A percentile compares a stretch with the other conserved stretches of the same genome.
Evolutionary conservation across 176 grass and related monocot genomes (phyloP).

Genomic region (Puya raimondii): DNA sequence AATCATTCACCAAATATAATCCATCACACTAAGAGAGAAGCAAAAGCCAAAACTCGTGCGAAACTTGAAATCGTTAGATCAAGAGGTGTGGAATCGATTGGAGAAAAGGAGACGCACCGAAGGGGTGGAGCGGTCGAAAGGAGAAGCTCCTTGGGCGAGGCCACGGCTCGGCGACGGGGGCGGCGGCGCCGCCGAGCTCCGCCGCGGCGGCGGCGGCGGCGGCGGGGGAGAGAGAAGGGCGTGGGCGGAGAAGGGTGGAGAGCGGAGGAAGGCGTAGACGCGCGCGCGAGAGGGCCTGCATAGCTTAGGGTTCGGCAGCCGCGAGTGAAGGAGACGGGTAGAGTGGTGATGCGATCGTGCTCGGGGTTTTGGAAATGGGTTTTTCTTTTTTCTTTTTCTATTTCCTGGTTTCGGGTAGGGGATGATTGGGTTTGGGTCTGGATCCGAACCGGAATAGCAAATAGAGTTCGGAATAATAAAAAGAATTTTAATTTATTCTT

Average conservation of each 20-base stretch:
- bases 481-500: no score
- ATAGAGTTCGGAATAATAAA: no score
- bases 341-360: no score
- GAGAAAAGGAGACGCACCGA: slow-evolving; percentile 11
- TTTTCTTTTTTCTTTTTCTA: no score
- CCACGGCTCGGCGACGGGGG: neutral
- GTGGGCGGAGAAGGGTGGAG: neutral
- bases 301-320: no score
- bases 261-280: neutral
- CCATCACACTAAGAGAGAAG: neutral
- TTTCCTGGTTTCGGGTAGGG: no score
- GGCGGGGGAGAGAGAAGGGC: neutral
- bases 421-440: no score
- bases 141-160: slow-evolving; percentile 27
- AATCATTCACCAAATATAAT: neutral
- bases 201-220: neutral
- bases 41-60: neutral
- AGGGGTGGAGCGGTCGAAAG: neutral
- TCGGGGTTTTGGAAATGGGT: no score
- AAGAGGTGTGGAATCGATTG: neutral
- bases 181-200: neutral
- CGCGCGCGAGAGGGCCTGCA: neutral
- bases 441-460: no score
- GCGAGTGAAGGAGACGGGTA: no score
- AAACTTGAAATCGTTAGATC: neutral